Evolutionary conservation across 1,139 yeast species (phyloP).

Genomic region (Debaryomyces sp.): DNA sequence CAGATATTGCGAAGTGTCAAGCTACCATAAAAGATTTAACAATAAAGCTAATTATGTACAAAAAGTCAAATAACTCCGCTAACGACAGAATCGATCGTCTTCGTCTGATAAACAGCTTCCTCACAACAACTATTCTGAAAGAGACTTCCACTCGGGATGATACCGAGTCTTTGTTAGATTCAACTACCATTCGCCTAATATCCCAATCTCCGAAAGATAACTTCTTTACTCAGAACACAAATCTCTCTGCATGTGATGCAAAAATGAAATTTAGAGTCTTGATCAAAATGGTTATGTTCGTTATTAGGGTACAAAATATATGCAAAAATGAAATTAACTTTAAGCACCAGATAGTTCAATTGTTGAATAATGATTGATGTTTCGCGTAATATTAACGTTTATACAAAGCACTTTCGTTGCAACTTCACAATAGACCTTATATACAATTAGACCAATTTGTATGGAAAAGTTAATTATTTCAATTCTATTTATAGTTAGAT

Average conservation of each 20-base stretch:
- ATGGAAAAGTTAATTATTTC: background rate
- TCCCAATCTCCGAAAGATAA: background rate
- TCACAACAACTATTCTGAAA: background rate
- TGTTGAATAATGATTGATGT: background rate
- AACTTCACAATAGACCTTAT: background rate
- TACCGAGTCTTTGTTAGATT: conserved; percentile 8
- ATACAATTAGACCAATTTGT: background rate
- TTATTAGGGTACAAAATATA: background rate
- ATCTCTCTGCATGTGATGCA: conserved; percentile 2
- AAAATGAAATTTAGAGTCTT: conserved; percentile 3
- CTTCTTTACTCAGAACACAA: conserved; percentile 2
- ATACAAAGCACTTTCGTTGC: background rate
- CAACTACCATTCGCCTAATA: conserved; percentile 7
- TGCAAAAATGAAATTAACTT: conserved; percentile 1
- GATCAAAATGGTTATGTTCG: conserved; percentile 1
- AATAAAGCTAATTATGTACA: conserved; percentile 9
- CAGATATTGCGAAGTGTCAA: conserved; percentile 2
- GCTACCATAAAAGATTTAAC: conserved; percentile 7
- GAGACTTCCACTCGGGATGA: background rate
- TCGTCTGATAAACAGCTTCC: conserved; percentile 6
- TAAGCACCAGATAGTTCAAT: background rate
- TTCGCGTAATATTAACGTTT: background rate
- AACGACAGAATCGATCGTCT: conserved; percentile 7
- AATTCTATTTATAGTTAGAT: background rate
- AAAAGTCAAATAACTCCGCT: conserved; percentile 3